Evolutionary conservation across 768 basidiomycete genomes (phyloP), one percentile per base, ranked within the genome.

Genomic region (Rhizopogon salebrosus): DNA sequence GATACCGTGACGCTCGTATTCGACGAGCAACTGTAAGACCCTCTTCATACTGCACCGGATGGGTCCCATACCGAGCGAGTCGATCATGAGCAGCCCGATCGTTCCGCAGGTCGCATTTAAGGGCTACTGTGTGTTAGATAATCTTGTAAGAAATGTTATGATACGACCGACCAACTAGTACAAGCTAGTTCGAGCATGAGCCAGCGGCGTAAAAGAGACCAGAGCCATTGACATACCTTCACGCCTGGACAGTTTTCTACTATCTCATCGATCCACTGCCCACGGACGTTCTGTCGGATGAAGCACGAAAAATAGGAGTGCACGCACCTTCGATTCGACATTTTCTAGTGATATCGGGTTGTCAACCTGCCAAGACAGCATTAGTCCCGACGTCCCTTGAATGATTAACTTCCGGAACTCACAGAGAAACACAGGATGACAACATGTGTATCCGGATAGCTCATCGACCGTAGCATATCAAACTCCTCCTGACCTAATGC

Each of bases 351-450:
- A 97, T n/a, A 82, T 80, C 8, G 95, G 95, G 58, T 93, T 94
- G 66, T 98, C 95, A 29, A 95, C 87, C 89, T 91, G 58, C 7
- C 14, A 16, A 24, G 29, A 48, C 49, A 57, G 20, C 18, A 38
- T 39, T 20, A 49, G 27, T 2, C 27, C 41, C 26, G 13, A 20
- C 16, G 27, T 6, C n/a, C 31, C 6, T 6, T 6, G 18, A 13
- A 3, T 3, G 23, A 43, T 3, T 2, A 4, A n/a, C 23, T 29
- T 34, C 14, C 2, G 9, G 7, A 9, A 72, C 83, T 53, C 57
- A 92, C 92, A 35, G 95, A 95, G 68, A 97, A 98, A 70, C 95
- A 98, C 23, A 98, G 75, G 89, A 98, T 89, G 57, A 98, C 80
- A 54, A 98, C 88, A 71, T 98, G 91, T 1, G 95, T 97, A 69